phyloP scores from a whole-genome alignment of 371 early-diverging fungal species.

The Mortierella sp. region DNA sequence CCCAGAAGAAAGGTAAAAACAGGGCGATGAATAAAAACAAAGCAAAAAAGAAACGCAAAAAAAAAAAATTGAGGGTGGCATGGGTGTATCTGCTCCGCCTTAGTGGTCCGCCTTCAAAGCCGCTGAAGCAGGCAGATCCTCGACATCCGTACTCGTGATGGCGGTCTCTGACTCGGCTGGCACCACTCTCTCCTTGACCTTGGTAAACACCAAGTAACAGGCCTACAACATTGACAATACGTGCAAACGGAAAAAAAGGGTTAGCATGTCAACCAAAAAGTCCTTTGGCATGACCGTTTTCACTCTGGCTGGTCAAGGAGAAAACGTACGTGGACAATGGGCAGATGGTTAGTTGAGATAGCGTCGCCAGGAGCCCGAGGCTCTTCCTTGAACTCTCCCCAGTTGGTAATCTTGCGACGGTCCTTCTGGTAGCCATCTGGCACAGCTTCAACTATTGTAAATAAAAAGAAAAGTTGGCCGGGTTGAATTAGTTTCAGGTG shows the following conservation, averaged over 20 bases:
- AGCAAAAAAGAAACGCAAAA: too few relatives aligned
- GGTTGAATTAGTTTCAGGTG: too few relatives aligned
- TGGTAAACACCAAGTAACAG: slow-evolving; percentile 62
- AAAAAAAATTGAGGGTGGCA: too few relatives aligned
- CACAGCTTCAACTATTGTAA: slow-evolving; percentile 76
- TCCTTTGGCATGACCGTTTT: too few relatives aligned
- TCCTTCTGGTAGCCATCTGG: slow-evolving; percentile 86
- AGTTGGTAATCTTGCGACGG: slow-evolving; percentile 60
- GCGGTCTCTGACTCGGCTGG: too few relatives aligned
- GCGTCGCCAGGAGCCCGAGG: slow-evolving; percentile 31
- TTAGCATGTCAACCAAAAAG: neutral
- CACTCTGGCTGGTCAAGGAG: neutral
- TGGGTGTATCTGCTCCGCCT: too few relatives aligned
- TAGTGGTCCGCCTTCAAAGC: too few relatives aligned
- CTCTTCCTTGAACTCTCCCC: slow-evolving; percentile 54
- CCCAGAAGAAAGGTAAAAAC: too few relatives aligned
- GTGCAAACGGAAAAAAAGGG: neutral
- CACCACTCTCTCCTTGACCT: slow-evolving; percentile 44
- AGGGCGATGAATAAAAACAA: too few relatives aligned
- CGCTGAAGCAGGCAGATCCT: too few relatives aligned
- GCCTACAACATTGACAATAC: slow-evolving; percentile 35
- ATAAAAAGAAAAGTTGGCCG: neutral
- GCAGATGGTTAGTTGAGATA: slow-evolving; percentile 45
- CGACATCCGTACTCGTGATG: too few relatives aligned
- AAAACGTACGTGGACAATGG: slow-evolving; percentile 61